A percentile compares a stretch with the other conserved stretches of the same genome.
Evolutionary conservation across 169 alveolate species (phyloP).

Genomic region (Eimeria praecox): DNA sequence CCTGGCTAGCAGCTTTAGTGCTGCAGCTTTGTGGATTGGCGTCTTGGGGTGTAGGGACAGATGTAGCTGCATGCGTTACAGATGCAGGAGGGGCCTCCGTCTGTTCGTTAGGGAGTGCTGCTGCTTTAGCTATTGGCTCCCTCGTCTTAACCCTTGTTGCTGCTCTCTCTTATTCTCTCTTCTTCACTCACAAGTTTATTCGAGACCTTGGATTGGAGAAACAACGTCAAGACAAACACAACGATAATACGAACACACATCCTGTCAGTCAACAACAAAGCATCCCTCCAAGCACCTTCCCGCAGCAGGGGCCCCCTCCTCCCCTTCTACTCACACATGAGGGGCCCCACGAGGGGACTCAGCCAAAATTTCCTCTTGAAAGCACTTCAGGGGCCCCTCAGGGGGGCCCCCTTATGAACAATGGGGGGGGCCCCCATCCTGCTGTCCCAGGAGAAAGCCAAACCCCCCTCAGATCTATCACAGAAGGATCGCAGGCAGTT

Average conservation of each 20-base stretch:
- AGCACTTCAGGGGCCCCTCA: neutral
- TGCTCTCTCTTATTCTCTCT: conserved; percentile 19
- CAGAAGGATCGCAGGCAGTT: conserved; percentile 16
- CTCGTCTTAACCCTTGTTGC: conserved; percentile 47
- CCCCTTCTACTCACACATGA: too few relatives aligned
- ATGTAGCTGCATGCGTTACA: conserved; percentile 57
- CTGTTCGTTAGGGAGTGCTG: conserved; percentile 6
- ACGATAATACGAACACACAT: too few relatives aligned
- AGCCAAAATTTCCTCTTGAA: neutral
- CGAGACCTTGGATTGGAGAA: neutral
- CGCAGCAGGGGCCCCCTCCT: too few relatives aligned
- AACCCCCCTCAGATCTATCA: neutral
- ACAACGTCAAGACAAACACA: neutral
- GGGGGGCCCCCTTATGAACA: conserved; percentile 13
- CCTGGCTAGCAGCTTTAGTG: conserved; percentile 38
- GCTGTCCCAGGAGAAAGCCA: neutral
- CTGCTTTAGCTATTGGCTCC: conserved; percentile 2
- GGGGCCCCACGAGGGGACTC: neutral
- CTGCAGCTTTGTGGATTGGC: conserved; percentile 40
- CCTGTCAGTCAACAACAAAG: too few relatives aligned
- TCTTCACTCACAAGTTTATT: conserved; percentile 20
- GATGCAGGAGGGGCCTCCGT: conserved; percentile 12
- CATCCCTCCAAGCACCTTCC: too few relatives aligned
- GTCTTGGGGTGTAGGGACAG: conserved; percentile 63
- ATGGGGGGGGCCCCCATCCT: conserved; percentile 8